Evolutionary conservation across 2,329 filamentous ascomycete species (phyloP).

Genomic region (Fonsecaea multimorphosa): DNA sequence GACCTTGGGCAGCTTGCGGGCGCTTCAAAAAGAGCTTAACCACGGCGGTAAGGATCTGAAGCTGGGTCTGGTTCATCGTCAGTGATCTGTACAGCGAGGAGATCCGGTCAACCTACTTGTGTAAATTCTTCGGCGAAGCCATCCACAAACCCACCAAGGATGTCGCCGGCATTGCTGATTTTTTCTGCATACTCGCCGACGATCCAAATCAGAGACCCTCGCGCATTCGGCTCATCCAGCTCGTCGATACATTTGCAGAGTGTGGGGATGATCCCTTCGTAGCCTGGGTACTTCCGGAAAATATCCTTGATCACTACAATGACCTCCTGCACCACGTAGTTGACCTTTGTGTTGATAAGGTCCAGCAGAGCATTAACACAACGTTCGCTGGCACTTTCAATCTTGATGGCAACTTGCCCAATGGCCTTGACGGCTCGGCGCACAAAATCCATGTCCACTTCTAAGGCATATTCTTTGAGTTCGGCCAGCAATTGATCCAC

Average conservation of each 20-base stretch:
- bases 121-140: slow-evolving; percentile 96
- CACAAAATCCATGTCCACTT: slow-evolving; percentile 99
- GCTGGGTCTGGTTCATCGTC: slow-evolving; percentile 72
- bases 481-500: slow-evolving; percentile 93
- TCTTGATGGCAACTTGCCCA: slow-evolving; percentile 97
- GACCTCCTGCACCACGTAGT: slow-evolving; percentile 98
- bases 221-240: slow-evolving; percentile 88
- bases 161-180: slow-evolving; percentile 97
- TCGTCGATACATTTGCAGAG: slow-evolving; percentile 97
- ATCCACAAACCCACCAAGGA: slow-evolving; percentile 88
- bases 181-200: slow-evolving; percentile 99
- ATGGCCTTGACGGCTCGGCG: slow-evolving; percentile 93
- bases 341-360: slow-evolving; percentile 95
- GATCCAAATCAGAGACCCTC: slow-evolving; percentile 95
- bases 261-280: slow-evolving; percentile 96
- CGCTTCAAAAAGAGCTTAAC: slow-evolving; percentile 98
- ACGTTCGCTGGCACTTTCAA: slow-evolving; percentile 91
- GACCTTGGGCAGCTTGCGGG: slow-evolving; percentile 83
- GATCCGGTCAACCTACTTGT: slow-evolving; percentile 64
- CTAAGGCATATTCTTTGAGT: slow-evolving; percentile 94
- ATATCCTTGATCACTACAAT: slow-evolving; percentile 99
- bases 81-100: neutral
- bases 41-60: slow-evolving; percentile 95
- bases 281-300: slow-evolving; percentile 94
- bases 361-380: slow-evolving; percentile 94